Evolutionary conservation across 495 filamentous ascomycete species (phyloP), one percentile per base, ranked within the genome.

Genomic region (Aspergillus conjunctus): DNA sequence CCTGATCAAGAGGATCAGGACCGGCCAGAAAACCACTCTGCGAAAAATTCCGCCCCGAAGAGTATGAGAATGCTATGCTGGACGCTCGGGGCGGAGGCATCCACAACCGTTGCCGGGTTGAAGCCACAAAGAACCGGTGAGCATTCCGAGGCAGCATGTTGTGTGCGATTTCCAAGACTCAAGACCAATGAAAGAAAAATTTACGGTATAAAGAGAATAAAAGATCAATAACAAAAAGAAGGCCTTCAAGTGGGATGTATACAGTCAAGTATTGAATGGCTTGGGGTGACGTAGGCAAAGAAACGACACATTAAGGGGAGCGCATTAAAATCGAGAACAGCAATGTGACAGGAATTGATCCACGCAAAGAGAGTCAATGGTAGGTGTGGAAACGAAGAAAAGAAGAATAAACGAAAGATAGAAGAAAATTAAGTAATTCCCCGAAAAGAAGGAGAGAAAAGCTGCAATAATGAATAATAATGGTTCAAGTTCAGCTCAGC

Each of bases 1-100:
- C 64, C 50, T 77, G 76, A 31, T 75, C 70, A 2, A 72, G 64
- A 22, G 72, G 68, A 48, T 75, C 70, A 2, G 75, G 72, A 3
- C 50, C 65, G 30, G 60, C 61, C 34, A 70, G 66, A 18, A 67
- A 60, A 7, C 65, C 60, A 11, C 59, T 67, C 56, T 71, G 69
- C 7, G 76, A 71, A 51, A 74, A 75, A 41, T 69, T 68, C 12
- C 73, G 70, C 39, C 60, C 67, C 18, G 44, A 48, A 30, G 56
- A 45, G 18, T 57, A 61, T 45, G 55, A 59, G 45, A 43, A 51
- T 1, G 50, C 15, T 12, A 54, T 22, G 7, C 59, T 57, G 44
- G 46, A 54, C 18, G 56, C 37, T 33, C 26, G 51, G 20, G 60
- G 63, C 30, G 45, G 31, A 20, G 63, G 63, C 39, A 64, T 63